Conservation (phyloP, 1,284 basidiomycete species). For the Malassezia arunalokei region DNA sequence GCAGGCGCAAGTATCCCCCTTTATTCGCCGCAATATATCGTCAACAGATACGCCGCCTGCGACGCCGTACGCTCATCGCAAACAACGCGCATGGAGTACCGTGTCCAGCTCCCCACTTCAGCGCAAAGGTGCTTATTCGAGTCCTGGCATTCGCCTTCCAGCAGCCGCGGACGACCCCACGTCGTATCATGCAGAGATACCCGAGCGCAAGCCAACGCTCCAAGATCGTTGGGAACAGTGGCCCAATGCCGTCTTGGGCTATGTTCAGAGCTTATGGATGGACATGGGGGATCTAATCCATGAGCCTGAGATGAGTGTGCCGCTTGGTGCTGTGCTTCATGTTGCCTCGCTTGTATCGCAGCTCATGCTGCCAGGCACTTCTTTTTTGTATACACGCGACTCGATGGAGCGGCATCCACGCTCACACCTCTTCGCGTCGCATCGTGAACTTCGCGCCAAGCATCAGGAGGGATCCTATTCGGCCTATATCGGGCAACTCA, state of each 20-base stretch:
- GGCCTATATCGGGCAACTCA: slow-evolving; percentile 3
- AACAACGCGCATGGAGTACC: too few species aligned
- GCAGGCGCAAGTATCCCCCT: too few species aligned
- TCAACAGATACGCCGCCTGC: too few species aligned
- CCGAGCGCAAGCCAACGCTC: background rate
- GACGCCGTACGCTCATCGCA: too few species aligned
- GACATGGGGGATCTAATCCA: slow-evolving; percentile 5
- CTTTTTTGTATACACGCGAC: background rate
- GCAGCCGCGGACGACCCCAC: too few species aligned
- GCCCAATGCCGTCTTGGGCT: background rate
- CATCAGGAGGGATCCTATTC: background rate
- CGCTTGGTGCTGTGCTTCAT: slow-evolving; percentile 5
- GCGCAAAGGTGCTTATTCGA: slow-evolving; percentile 11
- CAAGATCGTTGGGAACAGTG: background rate
- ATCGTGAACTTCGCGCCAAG: background rate
- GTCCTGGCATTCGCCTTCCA: background rate
- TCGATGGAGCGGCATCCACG: background rate
- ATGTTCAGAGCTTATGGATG: slow-evolving; percentile 8
- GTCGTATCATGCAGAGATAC: background rate
- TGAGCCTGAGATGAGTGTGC: slow-evolving; percentile 4
- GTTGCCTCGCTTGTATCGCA: slow-evolving; percentile 6
- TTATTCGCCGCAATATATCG: too few species aligned
- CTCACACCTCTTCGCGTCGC: slow-evolving; percentile 5
- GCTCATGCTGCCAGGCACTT: slow-evolving; percentile 11
- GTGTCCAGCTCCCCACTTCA: slow-evolving; percentile 1